Base-by-base conservation (phyloP, 495 filamentous ascomycete genomes). In the Penicillium cataractarum region DNA sequence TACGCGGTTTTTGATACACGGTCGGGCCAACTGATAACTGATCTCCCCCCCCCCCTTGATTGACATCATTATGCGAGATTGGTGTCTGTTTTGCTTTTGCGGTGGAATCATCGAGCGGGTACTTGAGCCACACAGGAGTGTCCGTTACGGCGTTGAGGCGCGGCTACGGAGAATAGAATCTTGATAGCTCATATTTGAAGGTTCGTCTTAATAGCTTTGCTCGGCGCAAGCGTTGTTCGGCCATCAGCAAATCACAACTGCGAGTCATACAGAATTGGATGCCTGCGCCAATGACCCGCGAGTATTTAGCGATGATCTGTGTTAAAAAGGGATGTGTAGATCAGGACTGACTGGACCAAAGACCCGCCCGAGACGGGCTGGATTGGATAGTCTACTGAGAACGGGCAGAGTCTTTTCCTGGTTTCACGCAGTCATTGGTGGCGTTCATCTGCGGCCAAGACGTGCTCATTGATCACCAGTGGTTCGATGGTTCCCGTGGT, bases 291-390 rank as follows among this genome's bases (percentile, higher is more conserved):
- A 57, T 57, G 29, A 26, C 3, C 19, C 21, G 27, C 15, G 27
- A 7, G 31, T 15, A 2, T 13, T 21, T 33, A 27, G 40, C 26
- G 55, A 48, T 33, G 26, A 52, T 40, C 32, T 35, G 54, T 31
- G 12, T 55, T 56, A 22, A 50, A 57, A 57, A n/a, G 37, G 51
- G 52, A 40, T 5, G 31, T 50, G 58, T 46, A 39, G 54, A 65
- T 58, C 63, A 57, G 53, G 33, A 65, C 55, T 65, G 51, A 44
- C 19, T 26, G 57, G 57, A 51, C 17, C 37, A 44, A 57, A 10
- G 42, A 26, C 57, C 50, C 27, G 50, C 50, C 24, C 26, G 22
- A 22, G 31, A 12, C 19, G 42, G 57, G 19, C 44, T 27, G 46
- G 55, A 57, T 35, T 56, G 57, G 52, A 42, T 15, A 53, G 32